Percentiles rank a stretch among this genome's conserved stretches.
phyloP scores from a whole-genome alignment of 768 basidiomycete genomes.

The Termitomyces sp. region DNA sequence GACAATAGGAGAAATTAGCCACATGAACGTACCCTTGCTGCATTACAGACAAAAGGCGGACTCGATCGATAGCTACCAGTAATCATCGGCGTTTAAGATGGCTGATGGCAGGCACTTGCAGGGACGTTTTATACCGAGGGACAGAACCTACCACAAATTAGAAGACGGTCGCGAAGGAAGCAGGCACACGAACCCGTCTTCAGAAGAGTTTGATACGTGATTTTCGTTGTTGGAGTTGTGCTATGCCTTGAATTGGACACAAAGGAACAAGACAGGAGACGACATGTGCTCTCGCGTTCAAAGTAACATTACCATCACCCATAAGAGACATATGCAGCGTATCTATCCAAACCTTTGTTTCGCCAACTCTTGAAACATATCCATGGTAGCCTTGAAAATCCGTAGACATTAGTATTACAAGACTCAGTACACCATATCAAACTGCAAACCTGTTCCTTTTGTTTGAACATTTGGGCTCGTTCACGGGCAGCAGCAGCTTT shows the following conservation, averaged over 20 bases:
- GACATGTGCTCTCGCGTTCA: neutral
- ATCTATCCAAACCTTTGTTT: constrained; percentile 9
- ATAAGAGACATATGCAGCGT: too few species aligned
- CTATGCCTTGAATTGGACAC: neutral
- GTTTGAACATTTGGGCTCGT: constrained; percentile 53
- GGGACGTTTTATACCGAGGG: constrained; percentile 32
- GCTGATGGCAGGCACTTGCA: neutral
- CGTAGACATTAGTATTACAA: neutral
- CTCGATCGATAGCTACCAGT: neutral
- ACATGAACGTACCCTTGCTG: neutral
- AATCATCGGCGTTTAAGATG: neutral
- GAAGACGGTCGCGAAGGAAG: constrained; percentile 15
- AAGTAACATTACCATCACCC: neutral
- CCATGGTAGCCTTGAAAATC: constrained; percentile 71
- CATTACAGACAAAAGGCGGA: neutral
- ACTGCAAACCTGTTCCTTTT: constrained; percentile 65
- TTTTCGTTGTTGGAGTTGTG: neutral
- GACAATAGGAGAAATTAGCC: neutral
- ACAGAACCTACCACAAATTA: constrained; percentile 22
- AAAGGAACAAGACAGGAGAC: neutral
- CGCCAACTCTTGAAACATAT: constrained; percentile 86
- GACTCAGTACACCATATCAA: neutral
- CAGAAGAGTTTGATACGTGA: neutral
- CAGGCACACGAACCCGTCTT: neutral
- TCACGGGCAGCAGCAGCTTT: constrained; percentile 49